These are phyloP conservation scores for Protomyces gravidus DNA, from an alignment of 1,139 yeast genomes.

Conservation along the genomic window DNA sequence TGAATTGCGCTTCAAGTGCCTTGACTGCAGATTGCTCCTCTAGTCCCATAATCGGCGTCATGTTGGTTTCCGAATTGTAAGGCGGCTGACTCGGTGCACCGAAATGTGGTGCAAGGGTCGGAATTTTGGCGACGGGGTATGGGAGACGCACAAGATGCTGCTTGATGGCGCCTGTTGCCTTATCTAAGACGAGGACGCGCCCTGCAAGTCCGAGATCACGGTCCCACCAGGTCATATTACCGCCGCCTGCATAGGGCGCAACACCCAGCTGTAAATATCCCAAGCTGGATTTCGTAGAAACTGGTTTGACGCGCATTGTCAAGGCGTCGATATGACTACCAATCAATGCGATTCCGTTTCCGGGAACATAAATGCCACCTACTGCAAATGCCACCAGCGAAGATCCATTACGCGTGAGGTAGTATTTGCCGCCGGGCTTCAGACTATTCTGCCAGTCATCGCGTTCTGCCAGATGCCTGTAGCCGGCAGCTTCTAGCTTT, in stretches of 20 bases:
- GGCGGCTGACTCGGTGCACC: constrained; percentile 73
- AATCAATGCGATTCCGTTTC: constrained; percentile 75
- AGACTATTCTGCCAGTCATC: constrained; percentile 58
- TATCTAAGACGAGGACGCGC: constrained; percentile 64
- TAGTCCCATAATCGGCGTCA: constrained; percentile 79
- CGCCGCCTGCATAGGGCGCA: constrained; percentile 90
- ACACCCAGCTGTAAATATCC: constrained; percentile 87
- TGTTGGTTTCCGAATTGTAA: constrained; percentile 81
- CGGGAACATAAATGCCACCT: constrained; percentile 67
- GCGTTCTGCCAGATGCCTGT: constrained; percentile 65
- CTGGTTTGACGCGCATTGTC: constrained; percentile 64
- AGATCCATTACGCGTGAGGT: constrained; percentile 71
- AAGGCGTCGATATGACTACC: constrained; percentile 96
- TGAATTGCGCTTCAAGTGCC: constrained; percentile 14
- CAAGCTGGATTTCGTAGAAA: constrained; percentile 61
- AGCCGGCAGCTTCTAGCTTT: constrained; percentile 49
- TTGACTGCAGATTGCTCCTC: constrained; percentile 33
- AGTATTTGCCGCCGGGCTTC: constrained; percentile 58
- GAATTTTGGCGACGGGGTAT: constrained; percentile 81
- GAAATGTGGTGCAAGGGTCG: constrained; percentile 93
- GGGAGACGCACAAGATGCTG: constrained; percentile 74
- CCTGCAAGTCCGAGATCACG: constrained; percentile 91
- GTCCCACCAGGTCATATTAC: constrained; percentile 79
- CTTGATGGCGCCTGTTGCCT: constrained; percentile 48
- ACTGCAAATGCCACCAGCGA: constrained; percentile 72